phyloP scores from a whole-genome alignment of 2,329 filamentous ascomycete species.

The Trichoderma aggressivum region DNA sequence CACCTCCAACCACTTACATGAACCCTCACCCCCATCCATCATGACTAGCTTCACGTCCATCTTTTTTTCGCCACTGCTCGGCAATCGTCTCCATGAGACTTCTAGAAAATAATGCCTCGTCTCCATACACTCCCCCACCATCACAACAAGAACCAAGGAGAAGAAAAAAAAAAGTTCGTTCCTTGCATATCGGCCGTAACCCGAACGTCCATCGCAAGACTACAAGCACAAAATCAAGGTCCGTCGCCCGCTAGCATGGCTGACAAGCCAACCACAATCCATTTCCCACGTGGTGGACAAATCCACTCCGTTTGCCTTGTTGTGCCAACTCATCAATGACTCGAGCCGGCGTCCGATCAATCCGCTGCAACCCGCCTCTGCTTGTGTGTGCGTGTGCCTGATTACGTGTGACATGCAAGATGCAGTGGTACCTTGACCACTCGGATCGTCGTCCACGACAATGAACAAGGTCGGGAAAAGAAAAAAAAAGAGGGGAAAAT shows the following conservation, averaged over 20 bases:
- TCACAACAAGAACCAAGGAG: background rate
- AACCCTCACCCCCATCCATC: background rate
- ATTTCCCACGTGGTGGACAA: slow-evolving; percentile 1
- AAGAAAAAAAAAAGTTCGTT: background rate
- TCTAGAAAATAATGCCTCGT: slow-evolving; percentile 1
- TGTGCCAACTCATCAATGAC: slow-evolving; percentile 15
- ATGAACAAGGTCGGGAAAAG: background rate
- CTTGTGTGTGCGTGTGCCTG: background rate
- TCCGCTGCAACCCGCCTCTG: slow-evolving; percentile 6
- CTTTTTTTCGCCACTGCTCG: slow-evolving; percentile 4
- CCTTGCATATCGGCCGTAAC: background rate
- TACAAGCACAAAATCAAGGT: background rate
- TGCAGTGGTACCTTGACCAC: background rate
- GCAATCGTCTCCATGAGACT: background rate
- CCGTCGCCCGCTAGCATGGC: background rate
- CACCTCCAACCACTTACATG: slow-evolving; percentile 1
- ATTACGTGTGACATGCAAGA: background rate
- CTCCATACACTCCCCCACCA: slow-evolving; percentile 7
- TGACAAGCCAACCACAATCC: slow-evolving; percentile 2
- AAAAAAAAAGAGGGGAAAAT: background rate
- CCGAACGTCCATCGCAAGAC: background rate
- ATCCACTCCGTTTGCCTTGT: background rate
- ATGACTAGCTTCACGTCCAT: background rate
- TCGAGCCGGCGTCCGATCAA: background rate
- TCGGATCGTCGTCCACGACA: background rate